phyloP scores from a whole-genome alignment of 192 early-diverging fungal genomes.

The Obelidium mucronatum region DNA sequence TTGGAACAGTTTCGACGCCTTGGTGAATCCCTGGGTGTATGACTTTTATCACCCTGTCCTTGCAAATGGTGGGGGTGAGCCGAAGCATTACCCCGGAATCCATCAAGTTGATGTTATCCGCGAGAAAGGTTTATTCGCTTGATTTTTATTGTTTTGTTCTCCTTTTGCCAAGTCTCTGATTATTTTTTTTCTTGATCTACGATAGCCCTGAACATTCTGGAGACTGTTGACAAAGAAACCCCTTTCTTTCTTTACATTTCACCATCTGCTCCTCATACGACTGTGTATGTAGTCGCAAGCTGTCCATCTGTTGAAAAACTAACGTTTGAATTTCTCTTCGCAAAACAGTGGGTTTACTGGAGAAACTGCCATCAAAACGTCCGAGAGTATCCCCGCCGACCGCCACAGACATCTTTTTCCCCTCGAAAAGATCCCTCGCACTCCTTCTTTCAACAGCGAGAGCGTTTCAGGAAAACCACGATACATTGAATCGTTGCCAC shows the following conservation, averaged over 20 bases:
- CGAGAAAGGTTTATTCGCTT: slow-evolving; percentile 34
- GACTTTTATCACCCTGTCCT: slow-evolving; percentile 64
- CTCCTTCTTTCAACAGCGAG: slow-evolving; percentile 64
- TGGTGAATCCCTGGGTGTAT: slow-evolving; percentile 67
- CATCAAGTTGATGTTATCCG: slow-evolving; percentile 63
- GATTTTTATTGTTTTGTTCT: too few species aligned
- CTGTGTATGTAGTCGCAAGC: slow-evolving; percentile 39
- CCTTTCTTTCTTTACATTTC: slow-evolving; percentile 59
- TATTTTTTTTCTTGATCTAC: neutral
- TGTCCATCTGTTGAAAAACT: neutral
- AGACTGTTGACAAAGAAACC: slow-evolving; percentile 9
- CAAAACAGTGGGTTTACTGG: too few species aligned
- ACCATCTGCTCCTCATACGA: slow-evolving; percentile 68
- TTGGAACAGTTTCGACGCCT: slow-evolving; percentile 40
- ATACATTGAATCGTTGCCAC: slow-evolving; percentile 57
- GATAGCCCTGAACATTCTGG: neutral
- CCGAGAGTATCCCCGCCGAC: slow-evolving; percentile 63
- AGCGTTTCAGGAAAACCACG: slow-evolving; percentile 56
- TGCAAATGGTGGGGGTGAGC: slow-evolving; percentile 54
- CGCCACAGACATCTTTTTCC: slow-evolving; percentile 68
- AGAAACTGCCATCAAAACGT: slow-evolving; percentile 18
- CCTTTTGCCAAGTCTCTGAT: neutral
- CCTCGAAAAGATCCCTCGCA: slow-evolving; percentile 59
- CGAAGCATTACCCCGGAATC: slow-evolving; percentile 46
- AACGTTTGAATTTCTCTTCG: neutral